Percentiles rank a stretch among this genome's conserved stretches.
Conservation (phyloP, 495 filamentous ascomycete species). For the Pseudevernia furfuracea region DNA sequence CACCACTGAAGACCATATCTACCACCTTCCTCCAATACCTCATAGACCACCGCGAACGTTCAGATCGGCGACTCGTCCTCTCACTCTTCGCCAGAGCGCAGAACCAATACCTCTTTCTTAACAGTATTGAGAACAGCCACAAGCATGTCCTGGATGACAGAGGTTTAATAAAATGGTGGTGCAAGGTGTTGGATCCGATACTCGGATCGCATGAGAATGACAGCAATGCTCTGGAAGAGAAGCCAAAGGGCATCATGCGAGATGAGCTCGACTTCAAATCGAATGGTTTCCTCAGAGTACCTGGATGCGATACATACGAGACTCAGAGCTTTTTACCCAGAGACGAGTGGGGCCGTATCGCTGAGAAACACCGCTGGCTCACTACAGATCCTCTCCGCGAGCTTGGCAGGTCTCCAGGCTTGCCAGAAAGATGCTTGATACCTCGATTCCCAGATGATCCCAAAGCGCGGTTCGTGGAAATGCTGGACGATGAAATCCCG, state of each 20-base stretch:
- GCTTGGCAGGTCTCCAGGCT: conserved; percentile 46
- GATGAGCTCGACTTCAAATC: conserved; percentile 34
- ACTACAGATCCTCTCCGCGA: conserved; percentile 57
- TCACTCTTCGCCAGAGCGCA: conserved; percentile 91
- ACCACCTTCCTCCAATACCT: conserved; percentile 71
- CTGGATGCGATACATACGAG: conserved; percentile 72
- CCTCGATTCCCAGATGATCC: conserved; percentile 93
- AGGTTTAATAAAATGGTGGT: conserved; percentile 92
- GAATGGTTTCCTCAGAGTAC: conserved; percentile 76
- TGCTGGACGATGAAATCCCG: conserved; percentile 73
- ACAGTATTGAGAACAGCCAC: conserved; percentile 70
- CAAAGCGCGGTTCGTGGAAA: conserved; percentile 82
- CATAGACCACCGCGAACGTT: conserved; percentile 54
- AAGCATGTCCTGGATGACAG: conserved; percentile 95
- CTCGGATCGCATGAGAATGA: conserved; percentile 33
- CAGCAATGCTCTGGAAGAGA: neutral
- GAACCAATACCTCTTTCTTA: conserved; percentile 90
- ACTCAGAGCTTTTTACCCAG: conserved; percentile 55
- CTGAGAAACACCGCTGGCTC: conserved; percentile 43
- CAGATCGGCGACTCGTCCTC: conserved; percentile 66
- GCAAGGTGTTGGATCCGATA: conserved; percentile 71
- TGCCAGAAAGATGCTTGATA: conserved; percentile 77
- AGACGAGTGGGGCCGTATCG: conserved; percentile 35
- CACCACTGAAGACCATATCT: conserved; percentile 63
- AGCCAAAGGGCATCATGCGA: neutral